Conservation (phyloP, 1,284 basidiomycete species). For the Tranzscheliella williamsii region DNA sequence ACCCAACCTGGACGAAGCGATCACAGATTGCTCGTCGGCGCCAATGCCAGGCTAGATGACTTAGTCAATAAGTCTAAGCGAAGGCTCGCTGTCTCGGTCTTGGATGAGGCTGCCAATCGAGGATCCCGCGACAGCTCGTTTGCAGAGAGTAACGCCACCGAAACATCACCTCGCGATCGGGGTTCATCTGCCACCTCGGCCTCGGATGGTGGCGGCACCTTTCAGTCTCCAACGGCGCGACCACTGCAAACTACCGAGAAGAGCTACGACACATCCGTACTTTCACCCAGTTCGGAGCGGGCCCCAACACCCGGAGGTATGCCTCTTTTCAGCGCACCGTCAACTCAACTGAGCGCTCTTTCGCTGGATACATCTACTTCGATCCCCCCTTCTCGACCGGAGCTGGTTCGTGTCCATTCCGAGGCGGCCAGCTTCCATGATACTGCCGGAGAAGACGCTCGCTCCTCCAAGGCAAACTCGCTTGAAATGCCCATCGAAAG, state of each 20-base stretch:
- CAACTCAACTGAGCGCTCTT: conserved; percentile 15
- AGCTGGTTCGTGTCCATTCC: conserved; percentile 25
- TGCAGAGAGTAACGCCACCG: conserved; percentile 38
- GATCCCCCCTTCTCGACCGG: conserved; percentile 13
- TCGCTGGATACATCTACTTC: conserved; percentile 8
- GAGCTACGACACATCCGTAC: background rate
- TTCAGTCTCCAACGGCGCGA: conserved; percentile 6
- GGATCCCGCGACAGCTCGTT: conserved; percentile 38
- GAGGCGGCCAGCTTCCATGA: conserved; percentile 24
- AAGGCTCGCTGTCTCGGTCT: conserved; percentile 34
- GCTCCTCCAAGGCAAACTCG: conserved; percentile 20
- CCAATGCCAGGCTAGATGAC: conserved; percentile 78
- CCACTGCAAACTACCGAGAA: background rate
- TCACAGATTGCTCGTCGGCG: conserved; percentile 76
- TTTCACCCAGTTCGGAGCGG: conserved; percentile 6
- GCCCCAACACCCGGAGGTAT: conserved; percentile 16
- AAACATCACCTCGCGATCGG: conserved; percentile 28
- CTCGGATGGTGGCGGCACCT: conserved; percentile 6
- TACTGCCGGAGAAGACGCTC: conserved; percentile 7
- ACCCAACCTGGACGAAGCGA: conserved; percentile 86
- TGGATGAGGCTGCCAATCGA: conserved; percentile 35
- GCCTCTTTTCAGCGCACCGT: conserved; percentile 12
- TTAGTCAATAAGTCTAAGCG: conserved; percentile 69
- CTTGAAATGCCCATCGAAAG: conserved; percentile 63
- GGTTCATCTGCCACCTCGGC: conserved; percentile 46